phyloP scores from a whole-genome alignment of 768 basidiomycete species.

The Hericium erinaceus region DNA sequence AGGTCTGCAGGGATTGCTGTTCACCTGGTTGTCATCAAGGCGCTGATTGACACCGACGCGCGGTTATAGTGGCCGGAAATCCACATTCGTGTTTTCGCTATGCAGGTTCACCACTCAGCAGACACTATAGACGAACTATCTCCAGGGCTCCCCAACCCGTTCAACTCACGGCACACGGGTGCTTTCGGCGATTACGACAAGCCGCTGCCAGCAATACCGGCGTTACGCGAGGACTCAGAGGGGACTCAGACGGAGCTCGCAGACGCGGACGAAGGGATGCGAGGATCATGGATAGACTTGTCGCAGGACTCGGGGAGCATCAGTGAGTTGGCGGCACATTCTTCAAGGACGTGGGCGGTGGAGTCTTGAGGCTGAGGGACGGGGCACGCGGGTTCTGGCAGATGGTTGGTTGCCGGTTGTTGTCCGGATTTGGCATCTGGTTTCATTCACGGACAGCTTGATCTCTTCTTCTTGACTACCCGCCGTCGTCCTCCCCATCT shows the following conservation, averaged over 20 bases:
- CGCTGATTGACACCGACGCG: too few relatives aligned
- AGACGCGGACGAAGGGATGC: constrained; percentile 13
- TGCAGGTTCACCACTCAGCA: too few relatives aligned
- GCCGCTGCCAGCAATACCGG: constrained; percentile 28
- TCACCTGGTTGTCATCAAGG: too few relatives aligned
- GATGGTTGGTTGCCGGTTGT: neutral
- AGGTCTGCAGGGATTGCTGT: too few relatives aligned
- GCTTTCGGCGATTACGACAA: constrained; percentile 20
- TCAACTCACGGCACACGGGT: too few relatives aligned
- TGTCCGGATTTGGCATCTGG: neutral
- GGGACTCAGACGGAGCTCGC: neutral
- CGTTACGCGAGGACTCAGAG: constrained; percentile 9
- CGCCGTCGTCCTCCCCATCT: neutral
- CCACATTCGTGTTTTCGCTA: too few relatives aligned
- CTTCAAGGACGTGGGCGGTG: neutral
- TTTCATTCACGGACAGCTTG: neutral
- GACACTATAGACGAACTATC: too few relatives aligned
- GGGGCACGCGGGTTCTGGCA: neutral
- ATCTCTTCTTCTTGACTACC: neutral
- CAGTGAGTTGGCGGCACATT: neutral
- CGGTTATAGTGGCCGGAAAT: too few relatives aligned
- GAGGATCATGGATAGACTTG: constrained; percentile 7
- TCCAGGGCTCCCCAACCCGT: too few relatives aligned
- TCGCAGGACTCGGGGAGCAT: neutral
- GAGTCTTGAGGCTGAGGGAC: neutral